Evolutionary conservation across 2,329 filamentous ascomycete genomes (phyloP).

Genomic region (Paecilomyces niveus): DNA sequence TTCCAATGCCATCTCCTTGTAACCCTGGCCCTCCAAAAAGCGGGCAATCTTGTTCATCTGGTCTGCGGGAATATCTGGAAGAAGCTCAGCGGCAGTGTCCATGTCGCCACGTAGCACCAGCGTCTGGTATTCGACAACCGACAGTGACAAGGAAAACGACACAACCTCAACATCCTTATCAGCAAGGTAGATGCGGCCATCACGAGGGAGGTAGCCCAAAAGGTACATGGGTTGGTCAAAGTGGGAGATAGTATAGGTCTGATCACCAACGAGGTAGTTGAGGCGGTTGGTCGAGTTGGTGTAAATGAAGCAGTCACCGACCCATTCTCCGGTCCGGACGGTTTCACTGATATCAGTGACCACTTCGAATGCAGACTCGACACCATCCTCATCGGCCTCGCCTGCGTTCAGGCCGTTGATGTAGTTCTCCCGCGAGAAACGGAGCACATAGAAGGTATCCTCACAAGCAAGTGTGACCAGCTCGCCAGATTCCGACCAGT

Average conservation of each 20-base stretch:
- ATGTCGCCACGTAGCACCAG: constrained; percentile 89
- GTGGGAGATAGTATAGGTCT: constrained; percentile 95
- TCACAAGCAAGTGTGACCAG: constrained; percentile 88
- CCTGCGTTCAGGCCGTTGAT: constrained; percentile 74
- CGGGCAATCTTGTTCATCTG: constrained; percentile 97
- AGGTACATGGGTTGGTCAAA: constrained; percentile 95
- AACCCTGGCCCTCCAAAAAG: constrained; percentile 93
- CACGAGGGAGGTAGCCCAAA: constrained; percentile 87
- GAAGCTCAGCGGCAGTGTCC: constrained; percentile 79
- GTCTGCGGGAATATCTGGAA: constrained; percentile 76
- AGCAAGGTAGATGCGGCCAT: constrained; percentile 88
- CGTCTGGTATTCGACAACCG: constrained; percentile 94
- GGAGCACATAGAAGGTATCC: constrained; percentile 88
- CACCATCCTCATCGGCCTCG: constrained; percentile 80
- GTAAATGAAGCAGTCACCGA: constrained; percentile 98
- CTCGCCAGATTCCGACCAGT: constrained; percentile 97
- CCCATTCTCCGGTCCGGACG: constrained; percentile 92
- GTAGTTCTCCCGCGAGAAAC: constrained; percentile 86
- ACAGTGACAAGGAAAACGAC: constrained; percentile 83
- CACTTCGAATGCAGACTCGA: constrained; percentile 92
- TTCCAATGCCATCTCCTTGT: constrained; percentile 91
- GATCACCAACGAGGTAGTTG: constrained; percentile 96
- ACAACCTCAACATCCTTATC: constrained; percentile 93
- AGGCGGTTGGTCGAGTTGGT: constrained; percentile 93
- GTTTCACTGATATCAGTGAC: constrained; percentile 92